Evolutionary conservation across 108 stramenopile genomes (phyloP), one percentile per base, ranked within the genome.

Genomic region (Licmophora abbreviata): DNA sequence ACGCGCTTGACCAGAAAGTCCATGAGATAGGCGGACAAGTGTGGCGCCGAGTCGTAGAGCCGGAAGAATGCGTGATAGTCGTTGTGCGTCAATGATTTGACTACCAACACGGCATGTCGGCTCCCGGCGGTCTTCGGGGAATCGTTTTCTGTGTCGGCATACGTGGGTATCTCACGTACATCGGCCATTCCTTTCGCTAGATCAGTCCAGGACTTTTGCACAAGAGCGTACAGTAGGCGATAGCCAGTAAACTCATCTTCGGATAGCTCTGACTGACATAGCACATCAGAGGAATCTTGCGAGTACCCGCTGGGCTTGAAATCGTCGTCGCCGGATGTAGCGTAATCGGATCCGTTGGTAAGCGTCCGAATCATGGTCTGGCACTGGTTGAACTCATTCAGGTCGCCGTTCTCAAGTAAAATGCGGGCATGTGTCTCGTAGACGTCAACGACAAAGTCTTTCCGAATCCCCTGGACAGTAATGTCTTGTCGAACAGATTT

Each of bases 341-440:
- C 26, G 26, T 56, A 43, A 31, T 41, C 44, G 43, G 8, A 33
- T 21, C 34, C 36, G 18, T 32, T 45, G 20, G 75, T 64, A 41
- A 88, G 47, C 35, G 61, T 63, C 29, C 67, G 58, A 38, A 93
- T 76, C 45, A 75, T 69, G 20, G 74, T 85, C 50, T 88, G 87
- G 50, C 91, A 93, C 52, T 89, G 87, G 55, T 87, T 77, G 59
- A 86, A 88, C 49, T 93, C 91, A 28, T 82, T 73, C 38, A 93
- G 59, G 60, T 93, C 87, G 4, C 80, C 85, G 33, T 73, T 43
- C 51, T 93, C 87, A 28, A 93, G 48, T 7, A 88, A 61, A 26
- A 93, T 74, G 8, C 91, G 63, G 27, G 77, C 84, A 63, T 93
- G 87, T 5, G 82, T 84, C 51, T 86, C 83, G 57, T 92, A 92